These are phyloP conservation scores for Geotrichum candidum DNA, from an alignment of 1,139 yeast genomes.

Conservation along the genomic window DNA sequence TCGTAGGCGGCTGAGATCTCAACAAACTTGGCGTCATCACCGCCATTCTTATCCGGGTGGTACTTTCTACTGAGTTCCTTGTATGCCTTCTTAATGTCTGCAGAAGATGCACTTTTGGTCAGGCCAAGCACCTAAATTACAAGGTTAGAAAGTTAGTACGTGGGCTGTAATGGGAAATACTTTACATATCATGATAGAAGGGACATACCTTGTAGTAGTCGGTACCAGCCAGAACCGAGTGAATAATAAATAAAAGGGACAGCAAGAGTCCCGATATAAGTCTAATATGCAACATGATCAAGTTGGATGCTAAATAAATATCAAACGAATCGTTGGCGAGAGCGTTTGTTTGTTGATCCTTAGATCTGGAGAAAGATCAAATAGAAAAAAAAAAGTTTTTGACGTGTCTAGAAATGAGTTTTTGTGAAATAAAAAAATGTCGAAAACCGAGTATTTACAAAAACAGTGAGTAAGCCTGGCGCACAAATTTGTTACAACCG, in stretches of 20 bases:
- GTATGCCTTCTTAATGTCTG: constrained; percentile 83
- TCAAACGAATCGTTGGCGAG: too few species aligned
- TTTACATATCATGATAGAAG: neutral
- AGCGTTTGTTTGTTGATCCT: too few species aligned
- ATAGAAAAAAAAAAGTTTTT: too few species aligned
- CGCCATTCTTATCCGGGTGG: constrained; percentile 91
- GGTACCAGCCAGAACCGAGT: constrained; percentile 23
- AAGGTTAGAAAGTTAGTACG: constrained; percentile 5
- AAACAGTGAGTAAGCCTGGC: too few species aligned
- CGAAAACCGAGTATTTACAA: too few species aligned
- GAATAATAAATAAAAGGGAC: constrained; percentile 16
- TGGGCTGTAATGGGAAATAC: neutral
- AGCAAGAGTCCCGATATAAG: constrained; percentile 11
- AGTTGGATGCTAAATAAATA: neutral
- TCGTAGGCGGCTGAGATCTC: constrained; percentile 95
- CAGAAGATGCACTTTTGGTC: constrained; percentile 60
- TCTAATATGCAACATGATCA: constrained; percentile 7
- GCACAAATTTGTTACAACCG: too few species aligned
- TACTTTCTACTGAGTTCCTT: constrained; percentile 75
- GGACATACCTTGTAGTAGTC: constrained; percentile 29
- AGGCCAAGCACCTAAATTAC: constrained; percentile 54
- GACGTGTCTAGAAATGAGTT: too few species aligned
- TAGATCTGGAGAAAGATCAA: too few species aligned
- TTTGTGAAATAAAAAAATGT: too few species aligned
- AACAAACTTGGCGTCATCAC: constrained; percentile 77